A percentile compares a stretch with the other conserved stretches of the same genome.
Conservation (phyloP, 495 filamentous ascomycete genomes). For the Aspergillus indologenus region DNA sequence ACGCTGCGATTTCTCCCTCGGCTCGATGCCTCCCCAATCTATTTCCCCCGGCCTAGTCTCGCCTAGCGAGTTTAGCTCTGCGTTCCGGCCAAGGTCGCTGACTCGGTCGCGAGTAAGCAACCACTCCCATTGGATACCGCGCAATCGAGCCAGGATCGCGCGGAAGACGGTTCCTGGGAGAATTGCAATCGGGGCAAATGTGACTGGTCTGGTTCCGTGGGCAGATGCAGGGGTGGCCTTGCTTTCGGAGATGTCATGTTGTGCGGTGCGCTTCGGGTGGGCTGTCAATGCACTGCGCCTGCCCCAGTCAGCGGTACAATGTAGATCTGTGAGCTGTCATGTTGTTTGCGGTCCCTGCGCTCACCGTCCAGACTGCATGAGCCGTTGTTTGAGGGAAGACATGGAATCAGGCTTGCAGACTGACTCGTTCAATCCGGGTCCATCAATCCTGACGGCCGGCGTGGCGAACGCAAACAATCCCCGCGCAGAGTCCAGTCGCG, state of each 20-base stretch:
- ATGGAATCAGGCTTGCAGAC: neutral
- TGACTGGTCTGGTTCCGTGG: neutral
- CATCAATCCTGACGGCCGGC: neutral
- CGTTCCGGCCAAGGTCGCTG: neutral
- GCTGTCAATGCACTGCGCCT: neutral
- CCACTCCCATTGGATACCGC: neutral
- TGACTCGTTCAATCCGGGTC: neutral
- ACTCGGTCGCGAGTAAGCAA: neutral
- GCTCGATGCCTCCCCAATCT: neutral
- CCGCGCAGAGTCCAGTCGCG: neutral
- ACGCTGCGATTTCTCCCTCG: too few species aligned
- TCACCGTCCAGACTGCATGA: neutral
- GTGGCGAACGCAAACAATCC: neutral
- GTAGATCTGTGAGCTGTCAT: neutral
- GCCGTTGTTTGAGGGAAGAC: neutral
- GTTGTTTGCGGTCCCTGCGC: neutral
- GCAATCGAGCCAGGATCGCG: neutral
- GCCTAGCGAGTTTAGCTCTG: neutral
- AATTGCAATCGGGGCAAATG: neutral
- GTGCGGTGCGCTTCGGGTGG: neutral
- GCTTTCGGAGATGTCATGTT: neutral
- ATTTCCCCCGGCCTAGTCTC: too few species aligned
- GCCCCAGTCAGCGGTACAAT: too few species aligned
- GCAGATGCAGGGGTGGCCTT: neutral
- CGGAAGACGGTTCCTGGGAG: neutral